These are phyloP conservation scores for Alternaria rosae DNA, from an alignment of 2,329 filamentous ascomycete species.

Conservation along the genomic window DNA sequence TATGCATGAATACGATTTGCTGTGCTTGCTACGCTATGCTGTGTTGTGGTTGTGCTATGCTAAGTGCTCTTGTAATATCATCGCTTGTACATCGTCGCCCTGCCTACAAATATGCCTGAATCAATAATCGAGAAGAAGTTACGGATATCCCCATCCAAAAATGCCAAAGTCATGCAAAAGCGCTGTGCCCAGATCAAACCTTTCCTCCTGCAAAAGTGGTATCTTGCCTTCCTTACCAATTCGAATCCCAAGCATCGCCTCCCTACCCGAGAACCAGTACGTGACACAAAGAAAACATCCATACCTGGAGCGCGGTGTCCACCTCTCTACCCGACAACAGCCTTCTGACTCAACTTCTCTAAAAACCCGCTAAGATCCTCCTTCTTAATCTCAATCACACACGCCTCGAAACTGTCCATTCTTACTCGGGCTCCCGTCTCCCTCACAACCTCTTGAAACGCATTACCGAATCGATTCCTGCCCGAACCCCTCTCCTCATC, in stretches of 20 bases:
- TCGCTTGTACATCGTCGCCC: conserved; percentile 6
- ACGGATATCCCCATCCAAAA: background rate
- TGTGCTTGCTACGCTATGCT: background rate
- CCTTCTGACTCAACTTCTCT: conserved; percentile 90
- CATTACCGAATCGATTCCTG: conserved; percentile 88
- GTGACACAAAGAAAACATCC: background rate
- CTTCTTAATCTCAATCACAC: conserved; percentile 96
- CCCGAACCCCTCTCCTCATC: conserved; percentile 75
- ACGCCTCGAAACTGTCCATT: conserved; percentile 97
- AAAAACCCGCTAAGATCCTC: conserved; percentile 91
- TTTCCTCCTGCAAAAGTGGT: background rate
- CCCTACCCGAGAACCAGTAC: background rate
- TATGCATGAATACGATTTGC: conserved; percentile 5
- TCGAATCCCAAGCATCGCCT: background rate
- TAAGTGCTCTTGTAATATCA: conserved; percentile 10
- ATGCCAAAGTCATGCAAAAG: conserved; percentile 1
- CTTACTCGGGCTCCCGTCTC: conserved; percentile 89
- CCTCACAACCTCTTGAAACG: conserved; percentile 92
- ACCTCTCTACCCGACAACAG: conserved; percentile 66
- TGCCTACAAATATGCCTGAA: conserved; percentile 10
- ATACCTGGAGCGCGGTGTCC: too few species aligned
- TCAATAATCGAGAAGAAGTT: background rate
- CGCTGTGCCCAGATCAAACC: conserved; percentile 1
- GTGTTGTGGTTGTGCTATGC: conserved; percentile 17
- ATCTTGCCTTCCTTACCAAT: background rate